Conservation (phyloP, 306 rosid species). For the Arachis stenosperma region DNA sequence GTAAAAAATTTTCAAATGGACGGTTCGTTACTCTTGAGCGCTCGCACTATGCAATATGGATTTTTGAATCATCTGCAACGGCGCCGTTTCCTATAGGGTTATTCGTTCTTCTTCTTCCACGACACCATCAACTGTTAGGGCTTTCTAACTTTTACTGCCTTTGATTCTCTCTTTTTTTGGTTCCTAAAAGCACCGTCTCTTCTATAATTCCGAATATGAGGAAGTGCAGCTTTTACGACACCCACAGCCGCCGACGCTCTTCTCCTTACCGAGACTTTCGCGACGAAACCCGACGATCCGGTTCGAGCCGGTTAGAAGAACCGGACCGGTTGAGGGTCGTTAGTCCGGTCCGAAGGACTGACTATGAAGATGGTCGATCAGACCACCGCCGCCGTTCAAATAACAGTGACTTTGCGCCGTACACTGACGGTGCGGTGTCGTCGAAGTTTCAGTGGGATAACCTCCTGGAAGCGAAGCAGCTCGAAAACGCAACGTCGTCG, state of each 20-base stretch:
- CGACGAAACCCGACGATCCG: not conserved
- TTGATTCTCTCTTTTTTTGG: not conserved
- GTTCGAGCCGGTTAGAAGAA: not conserved
- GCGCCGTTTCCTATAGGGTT: conserved; percentile 14
- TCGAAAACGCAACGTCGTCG: conserved; percentile 9
- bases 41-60: not conserved
- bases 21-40: not conserved
- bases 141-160: not conserved
- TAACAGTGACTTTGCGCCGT: not conserved
- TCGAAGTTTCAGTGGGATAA: conserved; percentile 47
- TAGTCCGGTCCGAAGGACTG: not conserved
- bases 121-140: not conserved
- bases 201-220: not conserved
- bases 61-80: not conserved
- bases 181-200: not conserved
- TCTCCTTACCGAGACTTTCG: not conserved
- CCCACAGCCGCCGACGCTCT: not conserved
- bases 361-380: not conserved
- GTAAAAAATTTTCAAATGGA: too few species aligned
- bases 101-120: not conserved
- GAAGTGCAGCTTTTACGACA: not conserved
- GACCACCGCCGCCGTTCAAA: not conserved
- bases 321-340: not conserved
- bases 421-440: not conserved
- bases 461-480: conserved; percentile 20